phyloP scores from a whole-genome alignment of 2,329 filamentous ascomycete genomes.

The Fusarium pseudonygamai region DNA sequence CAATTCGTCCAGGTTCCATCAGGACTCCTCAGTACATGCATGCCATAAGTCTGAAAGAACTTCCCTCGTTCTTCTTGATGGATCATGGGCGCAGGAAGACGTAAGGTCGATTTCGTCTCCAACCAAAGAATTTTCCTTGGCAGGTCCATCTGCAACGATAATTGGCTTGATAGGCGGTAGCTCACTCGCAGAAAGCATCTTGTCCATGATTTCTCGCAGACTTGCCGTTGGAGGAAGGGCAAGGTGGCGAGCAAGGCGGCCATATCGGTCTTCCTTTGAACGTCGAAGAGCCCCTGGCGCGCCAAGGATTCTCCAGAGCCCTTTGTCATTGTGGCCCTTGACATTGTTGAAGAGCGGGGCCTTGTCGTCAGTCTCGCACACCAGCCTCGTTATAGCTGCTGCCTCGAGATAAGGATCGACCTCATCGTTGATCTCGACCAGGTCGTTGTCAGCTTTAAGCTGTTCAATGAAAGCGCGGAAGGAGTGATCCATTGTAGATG shows the following conservation, averaged over 20 bases:
- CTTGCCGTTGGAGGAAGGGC: constrained; percentile 45
- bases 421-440: constrained; percentile 55
- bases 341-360: constrained; percentile 63
- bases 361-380: constrained; percentile 56
- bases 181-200: constrained; percentile 50
- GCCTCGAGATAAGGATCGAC: constrained; percentile 57
- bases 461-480: constrained; percentile 25
- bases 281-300: constrained; percentile 48
- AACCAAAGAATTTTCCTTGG: constrained; percentile 20
- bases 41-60: constrained; percentile 62
- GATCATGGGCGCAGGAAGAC: constrained; percentile 54
- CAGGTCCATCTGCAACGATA: constrained; percentile 40
- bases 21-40: constrained; percentile 58
- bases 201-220: constrained; percentile 52
- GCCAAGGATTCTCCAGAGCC: constrained; percentile 59
- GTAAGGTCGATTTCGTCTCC: constrained; percentile 42
- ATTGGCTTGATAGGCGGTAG: constrained; percentile 45
- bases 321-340: constrained; percentile 51
- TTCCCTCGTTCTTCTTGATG: constrained; percentile 59
- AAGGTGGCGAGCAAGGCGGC: constrained; percentile 55
- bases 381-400: constrained; percentile 57
- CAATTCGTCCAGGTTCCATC: constrained; percentile 60
- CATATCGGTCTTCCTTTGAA: constrained; percentile 46
- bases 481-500: constrained; percentile 31
- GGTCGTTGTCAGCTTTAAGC: constrained; percentile 49